Percentiles rank a stretch among this genome's conserved stretches.
Evolutionary conservation across 1,139 yeast genomes (phyloP).

Genomic region (Nematodospora anomalae): DNA sequence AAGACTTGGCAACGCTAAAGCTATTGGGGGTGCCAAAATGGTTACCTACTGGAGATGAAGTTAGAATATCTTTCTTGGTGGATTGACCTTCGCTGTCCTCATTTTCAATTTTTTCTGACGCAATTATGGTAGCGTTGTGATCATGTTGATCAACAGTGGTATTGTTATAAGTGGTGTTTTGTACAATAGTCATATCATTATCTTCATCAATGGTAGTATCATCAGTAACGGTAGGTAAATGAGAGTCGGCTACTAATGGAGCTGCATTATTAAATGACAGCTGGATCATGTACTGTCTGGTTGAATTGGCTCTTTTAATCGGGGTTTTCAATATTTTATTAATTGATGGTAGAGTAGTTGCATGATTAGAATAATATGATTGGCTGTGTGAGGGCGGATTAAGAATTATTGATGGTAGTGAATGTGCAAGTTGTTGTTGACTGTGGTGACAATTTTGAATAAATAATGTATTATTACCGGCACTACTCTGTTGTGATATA

Average conservation of each 20-base stretch:
- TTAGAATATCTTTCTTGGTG: conserved; percentile 18
- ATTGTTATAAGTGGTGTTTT: conserved; percentile 20
- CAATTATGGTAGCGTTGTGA: conserved; percentile 6
- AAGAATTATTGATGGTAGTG: conserved; percentile 15
- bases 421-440: background rate
- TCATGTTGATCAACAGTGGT: conserved; percentile 13
- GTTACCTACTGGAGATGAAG: conserved; percentile 36
- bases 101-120: conserved; percentile 6
- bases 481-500: background rate
- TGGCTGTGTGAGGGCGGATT: conserved; percentile 11
- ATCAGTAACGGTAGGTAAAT: conserved; percentile 14
- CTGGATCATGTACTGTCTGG: conserved; percentile 19
- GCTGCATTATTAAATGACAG: conserved; percentile 16
- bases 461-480: conserved; percentile 5
- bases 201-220: conserved; percentile 44
- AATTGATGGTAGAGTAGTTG: conserved; percentile 35
- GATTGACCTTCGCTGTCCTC: conserved; percentile 2
- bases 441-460: conserved; percentile 1
- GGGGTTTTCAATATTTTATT: conserved; percentile 50
- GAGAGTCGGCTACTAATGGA: conserved; percentile 9
- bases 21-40: conserved; percentile 51
- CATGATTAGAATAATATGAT: conserved; percentile 8
- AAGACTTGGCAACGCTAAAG: conserved; percentile 49
- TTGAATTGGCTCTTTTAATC: conserved; percentile 34
- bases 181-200: conserved; percentile 21